Percentiles rank a stretch among this genome's conserved stretches.
Conservation (phyloP, 306 rosid genomes). For the Acmispon strigosus region DNA sequence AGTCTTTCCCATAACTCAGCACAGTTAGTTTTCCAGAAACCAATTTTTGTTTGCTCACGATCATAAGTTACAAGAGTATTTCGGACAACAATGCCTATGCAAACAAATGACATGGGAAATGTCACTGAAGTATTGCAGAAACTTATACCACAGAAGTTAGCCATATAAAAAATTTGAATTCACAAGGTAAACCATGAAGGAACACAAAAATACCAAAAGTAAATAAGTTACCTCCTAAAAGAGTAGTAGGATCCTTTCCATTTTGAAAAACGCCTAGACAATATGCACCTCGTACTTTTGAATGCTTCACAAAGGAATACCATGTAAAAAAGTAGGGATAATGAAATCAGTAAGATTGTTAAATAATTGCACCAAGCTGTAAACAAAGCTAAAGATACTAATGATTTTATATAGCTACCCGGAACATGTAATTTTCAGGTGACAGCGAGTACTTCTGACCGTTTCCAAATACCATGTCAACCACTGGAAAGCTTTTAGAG, state of each 20-base stretch:
- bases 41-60: slow-evolving; percentile 65
- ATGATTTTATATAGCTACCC: slow-evolving; percentile 39
- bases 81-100: slow-evolving; percentile 72
- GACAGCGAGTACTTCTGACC: slow-evolving; percentile 67
- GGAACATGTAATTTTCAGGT: slow-evolving; percentile 92
- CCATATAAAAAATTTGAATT: neutral
- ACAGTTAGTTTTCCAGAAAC: slow-evolving; percentile 98
- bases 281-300: slow-evolving; percentile 82
- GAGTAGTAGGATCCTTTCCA: slow-evolving; percentile 87
- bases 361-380: slow-evolving; percentile 16
- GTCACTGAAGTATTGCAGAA: slow-evolving; percentile 4
- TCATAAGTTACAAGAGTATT: slow-evolving; percentile 86
- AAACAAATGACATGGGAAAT: slow-evolving; percentile 3
- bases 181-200: slow-evolving; percentile 1
- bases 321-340: neutral
- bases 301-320: slow-evolving; percentile 55
- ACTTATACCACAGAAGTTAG: neutral
- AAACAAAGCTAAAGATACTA: slow-evolving; percentile 13
- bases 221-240: slow-evolving; percentile 75
- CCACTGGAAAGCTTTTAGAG: slow-evolving; percentile 65
- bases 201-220: neutral
- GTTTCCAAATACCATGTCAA: slow-evolving; percentile 84
- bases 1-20: slow-evolving; percentile 85
- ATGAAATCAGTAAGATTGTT: slow-evolving; percentile 4
- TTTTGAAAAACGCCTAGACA: slow-evolving; percentile 88